Base-by-base conservation (phyloP, 148 eudicot genomes). In the Chenopodium quinoa region DNA sequence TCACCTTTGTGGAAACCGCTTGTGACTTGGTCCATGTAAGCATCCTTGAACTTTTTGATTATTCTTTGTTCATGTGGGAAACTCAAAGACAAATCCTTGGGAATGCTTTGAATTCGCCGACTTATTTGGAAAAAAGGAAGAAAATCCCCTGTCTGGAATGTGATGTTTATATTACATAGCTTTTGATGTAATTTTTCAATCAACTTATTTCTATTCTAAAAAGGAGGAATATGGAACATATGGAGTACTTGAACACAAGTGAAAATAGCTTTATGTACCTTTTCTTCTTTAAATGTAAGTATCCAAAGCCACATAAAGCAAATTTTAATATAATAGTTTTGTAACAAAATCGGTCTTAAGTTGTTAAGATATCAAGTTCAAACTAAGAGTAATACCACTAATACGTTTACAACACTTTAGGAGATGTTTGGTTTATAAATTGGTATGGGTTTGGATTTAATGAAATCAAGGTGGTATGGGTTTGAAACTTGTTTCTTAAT, bases 1-100 rank as follows among this genome's bases (percentile, higher is more conserved):
- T 82, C 91, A 66, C 81, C 93, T 56, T 87, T 91, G 64, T 95
- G 98, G 98, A 91, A 95, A 80, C 86, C 74, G 25, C 94, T 91
- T 56, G 81, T 93, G 50, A 62, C 86, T 74, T 88, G 81, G 89
- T 95, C 96, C 87, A 85, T 88, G 98, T 95, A 87, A 90, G 94
- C 79, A 76, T 75, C 82, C 82, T 68, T 29, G 62, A 56, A 60
- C 52, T 75, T 50, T 46, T 70, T 20, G 6, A 14, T 6, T 37
- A 46, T 37, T 66, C 31, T 27, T 50, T 68, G 63, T 29, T 71
- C 32, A 4, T 48, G 1, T 12, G 67, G 14, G 40, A 62, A 17
- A 32, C 47, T 69, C 72, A 20, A 56, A 17, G 62, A 56, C 4
- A 48, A 7, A 46, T 34, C 17, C 29, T 64, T n/a, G 31, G 47